A percentile compares a stretch with the other conserved stretches of the same genome.
Evolutionary conservation across 179 eudicot species (phyloP).

Genomic region (Amaranthus tricolor): DNA sequence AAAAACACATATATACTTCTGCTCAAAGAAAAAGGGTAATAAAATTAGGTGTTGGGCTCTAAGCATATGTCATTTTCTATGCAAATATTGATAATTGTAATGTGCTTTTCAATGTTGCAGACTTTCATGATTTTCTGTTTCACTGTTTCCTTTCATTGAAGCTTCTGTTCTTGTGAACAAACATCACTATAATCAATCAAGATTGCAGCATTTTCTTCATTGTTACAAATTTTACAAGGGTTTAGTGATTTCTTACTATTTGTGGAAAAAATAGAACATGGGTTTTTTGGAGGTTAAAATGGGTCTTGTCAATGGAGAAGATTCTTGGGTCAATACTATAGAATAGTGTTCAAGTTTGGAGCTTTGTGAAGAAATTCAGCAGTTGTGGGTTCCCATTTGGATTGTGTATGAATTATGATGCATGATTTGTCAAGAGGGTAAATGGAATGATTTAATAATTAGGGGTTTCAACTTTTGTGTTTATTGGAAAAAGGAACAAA

Average conservation of each 20-base stretch:
- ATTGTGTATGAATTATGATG: slow-evolving; percentile 8
- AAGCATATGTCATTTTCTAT: slow-evolving; percentile 41
- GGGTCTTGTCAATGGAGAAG: slow-evolving; percentile 7
- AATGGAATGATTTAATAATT: too few species aligned
- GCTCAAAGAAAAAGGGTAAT: not conserved
- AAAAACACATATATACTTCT: not conserved
- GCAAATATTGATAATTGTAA: slow-evolving; percentile 18
- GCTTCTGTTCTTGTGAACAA: slow-evolving; percentile 15
- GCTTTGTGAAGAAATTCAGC: slow-evolving; percentile 11
- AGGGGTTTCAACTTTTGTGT: not conserved
- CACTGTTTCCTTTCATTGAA: slow-evolving; percentile 18
- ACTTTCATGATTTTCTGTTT: slow-evolving; percentile 35
- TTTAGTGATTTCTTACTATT: slow-evolving; percentile 13
- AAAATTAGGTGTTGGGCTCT: slow-evolving; percentile 29
- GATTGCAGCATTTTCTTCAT: slow-evolving; percentile 5
- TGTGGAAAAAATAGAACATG: not conserved
- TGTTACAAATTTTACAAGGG: not conserved
- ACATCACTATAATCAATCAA: slow-evolving; percentile 9
- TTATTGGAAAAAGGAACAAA: slow-evolving; percentile 11
- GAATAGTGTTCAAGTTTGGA: slow-evolving; percentile 23
- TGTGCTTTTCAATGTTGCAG: slow-evolving; percentile 32
- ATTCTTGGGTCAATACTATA: slow-evolving; percentile 1
- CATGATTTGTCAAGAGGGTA: slow-evolving; percentile 2
- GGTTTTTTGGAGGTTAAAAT: not conserved
- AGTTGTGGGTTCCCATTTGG: slow-evolving; percentile 22